Base-by-base conservation (phyloP, 305 asterid species). In the Euphrasia arctica region DNA sequence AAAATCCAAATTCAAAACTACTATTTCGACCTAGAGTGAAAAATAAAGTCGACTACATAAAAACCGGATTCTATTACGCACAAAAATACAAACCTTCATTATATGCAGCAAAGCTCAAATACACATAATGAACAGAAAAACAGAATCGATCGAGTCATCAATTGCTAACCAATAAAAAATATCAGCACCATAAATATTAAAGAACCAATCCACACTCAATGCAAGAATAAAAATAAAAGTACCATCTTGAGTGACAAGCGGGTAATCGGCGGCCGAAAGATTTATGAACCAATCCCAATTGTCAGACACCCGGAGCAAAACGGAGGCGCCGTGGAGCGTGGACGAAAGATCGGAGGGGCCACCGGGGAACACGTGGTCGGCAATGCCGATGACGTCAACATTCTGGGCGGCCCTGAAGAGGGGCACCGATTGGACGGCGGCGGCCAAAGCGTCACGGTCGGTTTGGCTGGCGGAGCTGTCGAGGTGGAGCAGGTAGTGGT, bases 171-270 rank as follows among this genome's bases (percentile, higher is more conserved):
- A 62, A 15, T 43, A 36, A 54, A 36, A 14, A 14, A 15, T 18
- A 51, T 78, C 77, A 50, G 60, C 69, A 22, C 66, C 79, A 49
- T 70, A 70, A 9, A 80, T 81, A 76, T 75, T 76, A 25, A 18
- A 7, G 58, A 7, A 50, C 36, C 65, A 55, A 60, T 25, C 11
- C 63, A 18, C 42, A 65, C 12, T 25, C 2, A 8, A 22, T 25
- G 36, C 59, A 25, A 25, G 54, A 43, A 12, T 0, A 12, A 25
- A 25, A 25, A 12, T 4, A 12, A 10, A 65, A 69, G 57, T 82
- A 89, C 98, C 98, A 87, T 91, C 98, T 77, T 92, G 98, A 58
- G 88, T 82, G 57, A 87, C 75, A 65, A 92, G 93, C 8, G 98
- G 98, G 66, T 92, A 92, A 80, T 84, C 91, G 63, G 76, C 75